Evolutionary conservation across 805 yeast species (phyloP).

Genomic region (Schizosaccharomyces octosporus): DNA sequence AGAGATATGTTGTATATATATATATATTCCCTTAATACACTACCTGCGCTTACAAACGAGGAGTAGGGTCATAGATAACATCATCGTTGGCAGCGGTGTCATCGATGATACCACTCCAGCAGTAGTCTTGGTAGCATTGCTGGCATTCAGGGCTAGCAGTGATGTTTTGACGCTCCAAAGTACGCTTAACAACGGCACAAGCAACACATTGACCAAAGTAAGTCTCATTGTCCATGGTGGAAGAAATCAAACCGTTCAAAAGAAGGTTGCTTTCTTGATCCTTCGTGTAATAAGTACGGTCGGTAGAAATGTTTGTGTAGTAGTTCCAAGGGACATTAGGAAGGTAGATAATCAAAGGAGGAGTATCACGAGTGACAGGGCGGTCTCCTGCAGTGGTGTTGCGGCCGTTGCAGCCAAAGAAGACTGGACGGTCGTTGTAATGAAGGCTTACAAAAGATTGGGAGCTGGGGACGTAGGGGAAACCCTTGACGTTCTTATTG

Average conservation of each 20-base stretch:
- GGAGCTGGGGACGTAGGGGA: slow-evolving; percentile 40
- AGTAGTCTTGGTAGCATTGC: slow-evolving; percentile 42
- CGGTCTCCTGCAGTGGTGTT: slow-evolving; percentile 14
- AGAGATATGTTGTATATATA: background rate
- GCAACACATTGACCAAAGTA: slow-evolving; percentile 56
- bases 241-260: slow-evolving; percentile 48
- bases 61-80: background rate
- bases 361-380: slow-evolving; percentile 7
- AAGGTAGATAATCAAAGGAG: slow-evolving; percentile 48
- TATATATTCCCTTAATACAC: background rate
- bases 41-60: background rate
- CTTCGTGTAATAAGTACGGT: slow-evolving; percentile 34
- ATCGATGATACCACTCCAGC: slow-evolving; percentile 28
- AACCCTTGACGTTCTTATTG: slow-evolving; percentile 21
- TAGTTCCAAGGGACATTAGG: slow-evolving; percentile 49
- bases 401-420: slow-evolving; percentile 53
- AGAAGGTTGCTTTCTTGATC: slow-evolving; percentile 36
- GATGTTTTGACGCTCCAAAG: slow-evolving; percentile 44
- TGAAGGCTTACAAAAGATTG: slow-evolving; percentile 24
- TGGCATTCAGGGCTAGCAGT: slow-evolving; percentile 36
- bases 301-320: slow-evolving; percentile 47
- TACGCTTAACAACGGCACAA: slow-evolving; percentile 61
- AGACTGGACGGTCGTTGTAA: slow-evolving; percentile 37
- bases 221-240: slow-evolving; percentile 29
- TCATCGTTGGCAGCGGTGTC: background rate